Conservation (phyloP, 805 yeast genomes). For the Nakazawaea ambrosiae region DNA sequence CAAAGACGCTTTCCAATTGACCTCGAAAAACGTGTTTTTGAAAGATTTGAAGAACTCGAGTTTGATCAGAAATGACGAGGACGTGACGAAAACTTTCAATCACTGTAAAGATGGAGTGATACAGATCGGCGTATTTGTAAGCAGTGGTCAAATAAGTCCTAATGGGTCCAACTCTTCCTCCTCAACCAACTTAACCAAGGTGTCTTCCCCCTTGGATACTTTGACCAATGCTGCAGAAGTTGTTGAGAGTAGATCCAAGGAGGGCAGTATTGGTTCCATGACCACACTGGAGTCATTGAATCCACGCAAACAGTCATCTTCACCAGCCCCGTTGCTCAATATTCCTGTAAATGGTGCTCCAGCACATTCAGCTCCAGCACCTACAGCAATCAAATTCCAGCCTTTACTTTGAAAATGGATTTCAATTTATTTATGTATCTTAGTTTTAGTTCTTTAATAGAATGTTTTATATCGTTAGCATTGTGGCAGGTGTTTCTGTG, state of each 20-base stretch:
- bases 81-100: constrained; percentile 3
- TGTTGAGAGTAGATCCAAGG: constrained; percentile 1
- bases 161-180: background rate
- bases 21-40: constrained; percentile 16
- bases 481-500: no score
- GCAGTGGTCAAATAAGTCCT: background rate
- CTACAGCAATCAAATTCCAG: constrained; percentile 2
- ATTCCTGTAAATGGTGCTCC: background rate
- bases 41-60: background rate
- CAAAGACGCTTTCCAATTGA: constrained; percentile 60
- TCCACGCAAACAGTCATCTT: no score
- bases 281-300: no score
- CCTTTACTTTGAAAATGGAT: no score
- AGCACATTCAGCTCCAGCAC: background rate
- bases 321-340: no score
- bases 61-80: constrained; percentile 6
- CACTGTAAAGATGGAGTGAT: background rate
- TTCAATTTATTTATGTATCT: no score
- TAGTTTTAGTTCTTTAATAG: no score
- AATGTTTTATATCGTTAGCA: no score
- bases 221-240: constrained; percentile 7
- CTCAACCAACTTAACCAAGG: background rate
- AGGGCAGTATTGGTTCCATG: no score
- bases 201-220: constrained; percentile 5
- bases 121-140: constrained; percentile 3